Evolutionary conservation across 306 rosid species (phyloP).

Genomic region (Ammopiptanthus mongolicus): DNA sequence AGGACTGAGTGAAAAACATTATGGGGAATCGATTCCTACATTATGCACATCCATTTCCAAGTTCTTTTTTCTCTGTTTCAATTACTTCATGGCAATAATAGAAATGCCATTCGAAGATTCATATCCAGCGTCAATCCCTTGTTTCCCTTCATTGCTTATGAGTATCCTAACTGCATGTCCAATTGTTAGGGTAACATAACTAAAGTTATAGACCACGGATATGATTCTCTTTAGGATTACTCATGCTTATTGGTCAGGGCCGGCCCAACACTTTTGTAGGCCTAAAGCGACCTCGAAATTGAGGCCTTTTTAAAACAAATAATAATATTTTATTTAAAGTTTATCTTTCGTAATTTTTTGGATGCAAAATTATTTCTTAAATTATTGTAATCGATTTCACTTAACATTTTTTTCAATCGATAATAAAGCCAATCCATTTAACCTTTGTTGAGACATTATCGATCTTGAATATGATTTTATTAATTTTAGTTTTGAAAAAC

Average conservation of each 20-base stretch:
- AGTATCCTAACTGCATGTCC: slow-evolving; percentile 4
- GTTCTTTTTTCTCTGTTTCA: slow-evolving; percentile 25
- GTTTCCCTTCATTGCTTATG: not conserved
- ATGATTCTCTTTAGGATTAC: not conserved
- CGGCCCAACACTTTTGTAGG: too few species aligned
- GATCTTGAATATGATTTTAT: too few species aligned
- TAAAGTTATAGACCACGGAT: slow-evolving; percentile 2
- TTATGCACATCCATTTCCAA: slow-evolving; percentile 40
- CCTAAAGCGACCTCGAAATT: too few species aligned
- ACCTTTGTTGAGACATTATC: too few species aligned
- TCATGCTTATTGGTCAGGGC: not conserved
- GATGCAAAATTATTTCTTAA: too few species aligned
- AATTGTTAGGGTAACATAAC: slow-evolving; percentile 10
- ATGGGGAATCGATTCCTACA: slow-evolving; percentile 41
- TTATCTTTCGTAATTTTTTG: too few species aligned
- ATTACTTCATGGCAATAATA: slow-evolving; percentile 53
- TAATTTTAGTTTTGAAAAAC: too few species aligned
- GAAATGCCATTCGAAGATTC: slow-evolving; percentile 74
- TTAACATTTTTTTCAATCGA: too few species aligned
- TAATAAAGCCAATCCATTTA: too few species aligned
- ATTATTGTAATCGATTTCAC: too few species aligned
- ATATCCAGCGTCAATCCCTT: slow-evolving; percentile 25
- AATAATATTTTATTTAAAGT: too few species aligned
- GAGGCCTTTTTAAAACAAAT: too few species aligned
- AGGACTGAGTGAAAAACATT: not conserved